Evolutionary conservation across 192 early-diverging fungal species (phyloP).

Genomic region (Piromyces sp.): DNA sequence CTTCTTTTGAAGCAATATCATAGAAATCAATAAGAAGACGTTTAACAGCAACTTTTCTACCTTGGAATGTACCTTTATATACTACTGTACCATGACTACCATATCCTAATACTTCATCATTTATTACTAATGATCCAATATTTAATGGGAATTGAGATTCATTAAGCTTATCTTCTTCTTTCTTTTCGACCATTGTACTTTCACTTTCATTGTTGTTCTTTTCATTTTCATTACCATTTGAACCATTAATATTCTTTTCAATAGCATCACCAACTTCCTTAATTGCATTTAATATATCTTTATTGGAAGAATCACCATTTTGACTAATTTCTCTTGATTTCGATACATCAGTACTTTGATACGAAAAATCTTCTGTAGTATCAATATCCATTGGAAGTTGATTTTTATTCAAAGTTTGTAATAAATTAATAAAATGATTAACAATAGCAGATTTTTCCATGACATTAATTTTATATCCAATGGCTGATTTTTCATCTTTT

Average conservation of each 20-base stretch:
- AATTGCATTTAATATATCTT: neutral
- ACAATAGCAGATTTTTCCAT: neutral
- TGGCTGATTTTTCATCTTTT: neutral
- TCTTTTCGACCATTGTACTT: neutral
- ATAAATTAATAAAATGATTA: neutral
- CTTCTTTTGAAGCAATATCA: constrained; percentile 86
- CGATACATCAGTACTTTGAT: no score
- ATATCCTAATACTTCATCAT: constrained; percentile 29
- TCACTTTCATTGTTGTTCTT: neutral
- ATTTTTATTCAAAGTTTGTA: neutral
- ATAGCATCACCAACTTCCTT: neutral
- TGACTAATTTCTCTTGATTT: neutral
- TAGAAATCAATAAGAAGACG: constrained; percentile 87
- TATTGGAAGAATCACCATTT: neutral
- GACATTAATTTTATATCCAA: neutral
- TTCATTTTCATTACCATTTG: no score
- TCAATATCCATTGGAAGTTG: neutral
- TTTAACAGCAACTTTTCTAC: constrained; percentile 83
- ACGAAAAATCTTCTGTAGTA: no score
- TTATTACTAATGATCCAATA: neutral
- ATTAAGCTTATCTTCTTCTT: neutral
- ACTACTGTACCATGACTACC: constrained; percentile 96
- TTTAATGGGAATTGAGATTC: neutral
- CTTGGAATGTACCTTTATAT: constrained; percentile 83
- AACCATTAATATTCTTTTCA: neutral